Percentiles rank a stretch among this genome's conserved stretches.
Evolutionary conservation across 257 asterid species (phyloP).

Genomic region (Verbascum thapsus): DNA sequence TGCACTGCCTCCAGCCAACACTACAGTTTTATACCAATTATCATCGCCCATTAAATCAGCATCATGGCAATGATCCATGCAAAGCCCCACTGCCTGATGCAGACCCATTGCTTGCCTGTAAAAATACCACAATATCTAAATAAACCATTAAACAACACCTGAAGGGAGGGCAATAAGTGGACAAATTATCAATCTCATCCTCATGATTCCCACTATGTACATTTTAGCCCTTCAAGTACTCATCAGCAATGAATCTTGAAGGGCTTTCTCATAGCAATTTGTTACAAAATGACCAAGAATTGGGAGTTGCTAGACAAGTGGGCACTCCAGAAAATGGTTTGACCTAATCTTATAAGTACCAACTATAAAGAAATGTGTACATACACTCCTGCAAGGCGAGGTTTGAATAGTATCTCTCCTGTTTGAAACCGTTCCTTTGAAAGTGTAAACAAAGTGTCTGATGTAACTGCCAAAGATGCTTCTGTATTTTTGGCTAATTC

Average conservation of each 20-base stretch:
- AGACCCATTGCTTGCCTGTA: conserved; percentile 86
- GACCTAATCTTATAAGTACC: conserved; percentile 26
- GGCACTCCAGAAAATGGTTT: conserved; percentile 17
- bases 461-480: conserved; percentile 65
- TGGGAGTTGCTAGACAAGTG: conserved; percentile 13
- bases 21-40: conserved; percentile 84
- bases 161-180: not conserved
- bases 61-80: conserved; percentile 91
- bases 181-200: conserved; percentile 10
- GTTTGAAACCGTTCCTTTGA: conserved; percentile 94
- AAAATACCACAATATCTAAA: conserved; percentile 24
- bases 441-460: conserved; percentile 67
- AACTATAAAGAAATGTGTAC: conserved; percentile 41
- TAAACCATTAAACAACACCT: conserved; percentile 19
- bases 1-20: conserved; percentile 86
- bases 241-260: conserved; percentile 13
- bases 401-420: conserved; percentile 90
- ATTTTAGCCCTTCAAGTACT: conserved; percentile 17
- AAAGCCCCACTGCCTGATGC: conserved; percentile 83
- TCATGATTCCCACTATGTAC: conserved; percentile 17
- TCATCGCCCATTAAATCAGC: conserved; percentile 74
- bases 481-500: conserved; percentile 71
- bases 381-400: conserved; percentile 88
- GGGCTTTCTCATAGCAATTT: conserved; percentile 23
- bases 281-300: not conserved